Evolutionary conservation across 257 asterid species (phyloP).

Genomic region (Datura wrightii): DNA sequence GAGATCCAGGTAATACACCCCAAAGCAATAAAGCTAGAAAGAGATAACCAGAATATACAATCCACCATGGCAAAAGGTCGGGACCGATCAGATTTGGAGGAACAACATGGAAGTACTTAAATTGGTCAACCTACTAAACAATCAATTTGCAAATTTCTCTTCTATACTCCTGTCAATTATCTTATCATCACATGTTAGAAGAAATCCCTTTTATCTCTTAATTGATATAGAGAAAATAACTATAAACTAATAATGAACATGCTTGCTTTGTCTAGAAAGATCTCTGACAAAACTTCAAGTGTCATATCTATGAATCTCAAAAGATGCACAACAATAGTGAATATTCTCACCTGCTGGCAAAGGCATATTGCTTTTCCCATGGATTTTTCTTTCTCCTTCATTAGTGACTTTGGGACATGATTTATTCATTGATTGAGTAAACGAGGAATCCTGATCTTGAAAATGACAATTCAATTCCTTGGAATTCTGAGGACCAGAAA

Average conservation of each 20-base stretch:
- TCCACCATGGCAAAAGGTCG: not conserved
- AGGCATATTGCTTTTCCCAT: constrained; percentile 10
- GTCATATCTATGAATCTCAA: not conserved
- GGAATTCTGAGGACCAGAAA: not conserved
- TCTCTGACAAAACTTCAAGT: not conserved
- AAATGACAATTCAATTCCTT: constrained; percentile 32
- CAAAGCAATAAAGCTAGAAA: not conserved
- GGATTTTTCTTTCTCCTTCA: constrained; percentile 31
- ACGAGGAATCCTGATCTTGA: constrained; percentile 42
- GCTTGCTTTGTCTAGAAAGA: not conserved
- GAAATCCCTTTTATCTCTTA: not conserved
- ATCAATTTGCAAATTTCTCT: not conserved
- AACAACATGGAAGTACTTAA: not conserved
- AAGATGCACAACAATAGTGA: constrained; percentile 16
- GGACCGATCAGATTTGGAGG: not conserved
- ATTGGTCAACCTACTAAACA: not conserved
- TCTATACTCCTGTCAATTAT: not conserved
- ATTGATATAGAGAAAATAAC: not conserved
- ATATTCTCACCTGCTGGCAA: constrained; percentile 32
- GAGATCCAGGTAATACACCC: constrained; percentile 42
- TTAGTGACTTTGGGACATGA: constrained; percentile 36
- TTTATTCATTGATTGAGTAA: constrained; percentile 43
- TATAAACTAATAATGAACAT: not conserved
- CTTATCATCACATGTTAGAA: not conserved
- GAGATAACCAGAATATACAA: not conserved